A percentile compares a stretch with the other conserved stretches of the same genome.
phyloP scores from a whole-genome alignment of 192 early-diverging fungal genomes.

The Thamnidium elegans region DNA sequence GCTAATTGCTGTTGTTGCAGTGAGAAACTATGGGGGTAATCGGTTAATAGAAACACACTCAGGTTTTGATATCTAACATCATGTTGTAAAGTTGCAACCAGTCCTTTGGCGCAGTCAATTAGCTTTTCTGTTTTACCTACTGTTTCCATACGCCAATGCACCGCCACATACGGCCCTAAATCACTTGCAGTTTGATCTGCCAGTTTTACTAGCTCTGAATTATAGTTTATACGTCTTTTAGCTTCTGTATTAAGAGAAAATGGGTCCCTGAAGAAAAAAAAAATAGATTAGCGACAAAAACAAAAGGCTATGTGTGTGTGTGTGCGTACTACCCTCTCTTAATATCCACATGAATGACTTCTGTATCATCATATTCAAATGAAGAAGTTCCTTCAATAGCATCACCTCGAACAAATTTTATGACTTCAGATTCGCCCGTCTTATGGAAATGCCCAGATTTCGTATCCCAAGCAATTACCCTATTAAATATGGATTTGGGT shows the following conservation, averaged over 20 bases:
- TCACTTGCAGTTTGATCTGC: conserved; percentile 11
- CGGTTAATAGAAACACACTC: conserved; percentile 34
- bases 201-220: conserved; percentile 6
- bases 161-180: conserved; percentile 27
- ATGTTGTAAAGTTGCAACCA: conserved; percentile 11
- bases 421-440: not conserved
- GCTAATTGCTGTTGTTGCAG: not conserved
- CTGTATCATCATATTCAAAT: conserved; percentile 13
- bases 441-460: not conserved
- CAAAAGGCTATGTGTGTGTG: not conserved
- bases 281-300: not conserved
- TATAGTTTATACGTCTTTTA: conserved; percentile 21
- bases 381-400: no score
- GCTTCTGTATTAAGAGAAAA: conserved; percentile 20
- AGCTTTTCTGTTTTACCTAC: conserved; percentile 8
- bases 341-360: conserved; percentile 33
- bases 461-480: not conserved
- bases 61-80: not conserved
- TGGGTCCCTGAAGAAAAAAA: conserved; percentile 19
- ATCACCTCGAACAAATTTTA: not conserved
- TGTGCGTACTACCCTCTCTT: conserved; percentile 24
- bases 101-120: conserved; percentile 20
- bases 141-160: conserved; percentile 40
- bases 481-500: not conserved
- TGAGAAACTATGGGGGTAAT: conserved; percentile 34